phyloP scores from a whole-genome alignment of 306 rosid species.

The Alnus glutinosa region DNA sequence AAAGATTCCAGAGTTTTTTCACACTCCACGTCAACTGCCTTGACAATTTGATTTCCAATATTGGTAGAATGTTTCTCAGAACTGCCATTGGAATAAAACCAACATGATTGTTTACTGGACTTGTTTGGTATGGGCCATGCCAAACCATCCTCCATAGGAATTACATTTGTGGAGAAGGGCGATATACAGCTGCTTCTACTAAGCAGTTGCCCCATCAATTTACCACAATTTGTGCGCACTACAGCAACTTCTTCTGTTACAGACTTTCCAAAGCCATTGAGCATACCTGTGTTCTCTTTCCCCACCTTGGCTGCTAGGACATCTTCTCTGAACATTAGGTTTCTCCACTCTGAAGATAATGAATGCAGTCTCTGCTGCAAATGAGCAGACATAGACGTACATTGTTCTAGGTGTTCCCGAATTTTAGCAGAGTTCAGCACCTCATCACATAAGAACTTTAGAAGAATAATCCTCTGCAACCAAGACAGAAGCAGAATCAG shows the following conservation, averaged over 20 bases:
- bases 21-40: background rate
- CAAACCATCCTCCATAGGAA: background rate
- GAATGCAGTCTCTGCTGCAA: slow-evolving; percentile 86
- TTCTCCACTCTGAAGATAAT: slow-evolving; percentile 72
- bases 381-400: slow-evolving; percentile 68
- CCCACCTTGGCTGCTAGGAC: slow-evolving; percentile 66
- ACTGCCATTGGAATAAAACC: background rate
- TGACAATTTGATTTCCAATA: background rate
- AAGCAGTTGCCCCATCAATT: slow-evolving; percentile 39
- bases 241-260: slow-evolving; percentile 45
- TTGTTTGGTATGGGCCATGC: background rate
- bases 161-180: slow-evolving; percentile 29
- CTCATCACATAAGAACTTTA: slow-evolving; percentile 90
- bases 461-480: slow-evolving; percentile 75
- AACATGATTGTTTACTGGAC: slow-evolving; percentile 4
- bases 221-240: slow-evolving; percentile 42
- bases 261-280: slow-evolving; percentile 46
- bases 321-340: slow-evolving; percentile 77
- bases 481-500: slow-evolving; percentile 26
- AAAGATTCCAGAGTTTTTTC: background rate
- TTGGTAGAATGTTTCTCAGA: background rate
- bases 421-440: slow-evolving; percentile 68
- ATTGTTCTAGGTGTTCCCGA: slow-evolving; percentile 93
- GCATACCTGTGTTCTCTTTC: slow-evolving; percentile 43
- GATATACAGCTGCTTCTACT: slow-evolving; percentile 3